Conservation (phyloP, 73 alveolate species). For the Paramecium biaurelia region DNA sequence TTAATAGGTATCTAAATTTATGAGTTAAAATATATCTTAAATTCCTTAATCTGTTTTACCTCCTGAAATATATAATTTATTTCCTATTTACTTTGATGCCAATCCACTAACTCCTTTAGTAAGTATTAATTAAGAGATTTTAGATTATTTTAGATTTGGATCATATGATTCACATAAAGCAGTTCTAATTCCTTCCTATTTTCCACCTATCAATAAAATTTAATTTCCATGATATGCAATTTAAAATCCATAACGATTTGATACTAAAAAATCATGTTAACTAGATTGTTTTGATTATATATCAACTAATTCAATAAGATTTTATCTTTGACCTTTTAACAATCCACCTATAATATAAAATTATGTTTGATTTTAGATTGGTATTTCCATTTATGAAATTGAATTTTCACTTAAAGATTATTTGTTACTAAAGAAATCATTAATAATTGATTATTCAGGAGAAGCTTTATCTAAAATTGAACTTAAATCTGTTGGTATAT, state of each 20-base stretch:
- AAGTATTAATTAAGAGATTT: constrained; percentile 26
- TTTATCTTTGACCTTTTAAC: not conserved
- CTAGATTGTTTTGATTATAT: not conserved
- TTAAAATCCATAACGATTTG: constrained; percentile 21
- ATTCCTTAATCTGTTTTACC: constrained; percentile 43
- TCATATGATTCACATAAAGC: constrained; percentile 40
- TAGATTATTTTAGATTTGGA: not conserved
- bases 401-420: not conserved
- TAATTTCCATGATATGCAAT: not conserved
- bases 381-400: not conserved
- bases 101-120: constrained; percentile 43
- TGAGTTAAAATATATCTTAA: not conserved
- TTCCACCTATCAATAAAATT: constrained; percentile 19
- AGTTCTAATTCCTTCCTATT: constrained; percentile 22
- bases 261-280: not conserved
- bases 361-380: not conserved
- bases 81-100: not conserved
- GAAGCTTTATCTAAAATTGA: not conserved
- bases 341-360: constrained; percentile 32
- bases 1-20: not conserved
- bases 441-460: constrained; percentile 14
- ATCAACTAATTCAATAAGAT: constrained; percentile 5
- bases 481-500: constrained; percentile 21
- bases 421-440: not conserved
- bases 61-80: constrained; percentile 42